Evolutionary conservation across 2,329 filamentous ascomycete species (phyloP).

Genomic region (Macrophomina phaseolina): DNA sequence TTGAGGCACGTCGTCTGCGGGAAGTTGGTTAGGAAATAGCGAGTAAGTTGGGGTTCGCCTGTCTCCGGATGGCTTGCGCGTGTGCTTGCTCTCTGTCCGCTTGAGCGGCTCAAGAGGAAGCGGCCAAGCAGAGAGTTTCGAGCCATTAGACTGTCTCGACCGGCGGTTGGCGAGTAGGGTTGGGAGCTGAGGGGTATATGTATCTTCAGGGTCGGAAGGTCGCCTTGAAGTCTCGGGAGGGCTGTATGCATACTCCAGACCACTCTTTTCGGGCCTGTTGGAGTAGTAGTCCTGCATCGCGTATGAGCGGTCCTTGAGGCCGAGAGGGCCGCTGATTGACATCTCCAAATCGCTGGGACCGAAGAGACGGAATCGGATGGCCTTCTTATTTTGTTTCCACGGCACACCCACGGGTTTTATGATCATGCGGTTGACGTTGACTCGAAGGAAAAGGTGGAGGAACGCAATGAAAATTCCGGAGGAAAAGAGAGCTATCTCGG

Average conservation of each 20-base stretch:
- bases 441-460: conserved; percentile 70
- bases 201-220: conserved; percentile 37
- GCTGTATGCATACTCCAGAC: conserved; percentile 40
- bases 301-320: conserved; percentile 37
- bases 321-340: conserved; percentile 47
- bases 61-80: conserved; percentile 4
- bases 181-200: conserved; percentile 10
- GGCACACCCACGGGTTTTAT: conserved; percentile 56
- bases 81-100: background rate
- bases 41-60: conserved; percentile 38
- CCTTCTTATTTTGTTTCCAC: conserved; percentile 49
- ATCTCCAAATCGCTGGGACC: conserved; percentile 50
- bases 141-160: conserved; percentile 1
- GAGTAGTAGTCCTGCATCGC: conserved; percentile 33
- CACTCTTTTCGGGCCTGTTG: conserved; percentile 45
- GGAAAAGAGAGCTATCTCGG: conserved; percentile 69
- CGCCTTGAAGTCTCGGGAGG: conserved; percentile 36
- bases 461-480: conserved; percentile 69
- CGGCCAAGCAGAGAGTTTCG: conserved; percentile 2
- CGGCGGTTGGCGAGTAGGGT: conserved; percentile 12
- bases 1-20: conserved; percentile 45
- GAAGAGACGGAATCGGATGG: conserved; percentile 52
- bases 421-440: conserved; percentile 64
- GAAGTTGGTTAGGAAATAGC: conserved; percentile 43
- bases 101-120: conserved; percentile 15